phyloP scores from a whole-genome alignment of 192 early-diverging fungal genomes.

The Coemansia sp. region DNA sequence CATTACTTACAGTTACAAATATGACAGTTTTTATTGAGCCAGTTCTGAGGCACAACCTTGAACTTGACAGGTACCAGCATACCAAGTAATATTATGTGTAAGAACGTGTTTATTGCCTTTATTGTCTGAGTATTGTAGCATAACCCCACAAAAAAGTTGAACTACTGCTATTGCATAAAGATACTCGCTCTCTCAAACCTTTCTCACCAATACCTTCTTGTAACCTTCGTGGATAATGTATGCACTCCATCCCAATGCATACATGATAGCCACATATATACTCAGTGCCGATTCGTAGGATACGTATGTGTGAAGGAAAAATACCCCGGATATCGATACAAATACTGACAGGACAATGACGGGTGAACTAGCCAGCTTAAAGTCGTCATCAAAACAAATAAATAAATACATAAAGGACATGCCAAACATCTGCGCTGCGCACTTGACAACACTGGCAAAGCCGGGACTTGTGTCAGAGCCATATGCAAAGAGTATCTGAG shows the following conservation, averaged over 20 bases:
- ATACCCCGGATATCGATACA: not conserved
- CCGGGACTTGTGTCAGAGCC: not conserved
- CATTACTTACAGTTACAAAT: too few relatives aligned
- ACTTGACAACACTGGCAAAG: not conserved
- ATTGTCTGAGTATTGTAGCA: too few relatives aligned
- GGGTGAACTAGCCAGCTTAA: not conserved
- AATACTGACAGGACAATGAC: not conserved
- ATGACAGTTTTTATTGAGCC: too few relatives aligned
- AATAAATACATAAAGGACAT: not conserved
- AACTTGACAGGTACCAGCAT: too few relatives aligned
- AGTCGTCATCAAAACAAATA: not conserved
- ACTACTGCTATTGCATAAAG: not conserved
- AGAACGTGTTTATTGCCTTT: too few relatives aligned
- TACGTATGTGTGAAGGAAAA: not conserved
- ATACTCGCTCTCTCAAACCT: not conserved
- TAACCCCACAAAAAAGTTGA: not conserved
- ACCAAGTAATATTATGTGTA: too few relatives aligned
- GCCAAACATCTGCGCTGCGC: not conserved
- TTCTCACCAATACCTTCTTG: not conserved
- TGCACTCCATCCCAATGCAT: not conserved
- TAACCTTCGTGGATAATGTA: not conserved
- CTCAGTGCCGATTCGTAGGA: not conserved
- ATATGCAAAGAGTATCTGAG: not conserved
- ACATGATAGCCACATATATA: not conserved
- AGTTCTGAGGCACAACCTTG: too few relatives aligned